phyloP scores from a whole-genome alignment of 352 stramenopile genomes.

The Phytophthora pistaciae region DNA sequence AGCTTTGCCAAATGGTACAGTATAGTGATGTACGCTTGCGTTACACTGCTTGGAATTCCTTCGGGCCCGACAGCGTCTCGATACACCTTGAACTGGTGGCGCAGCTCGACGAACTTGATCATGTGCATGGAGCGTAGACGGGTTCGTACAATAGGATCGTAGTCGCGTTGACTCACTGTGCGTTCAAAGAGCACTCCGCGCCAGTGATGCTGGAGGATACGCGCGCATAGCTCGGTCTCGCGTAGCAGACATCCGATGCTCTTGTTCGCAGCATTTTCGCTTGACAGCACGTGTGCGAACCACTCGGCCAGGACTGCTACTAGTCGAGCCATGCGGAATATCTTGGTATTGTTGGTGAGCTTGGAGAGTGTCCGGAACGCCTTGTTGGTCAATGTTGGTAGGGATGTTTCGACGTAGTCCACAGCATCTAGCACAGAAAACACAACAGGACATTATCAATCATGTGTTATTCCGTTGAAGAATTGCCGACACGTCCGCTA shows the following conservation, averaged over 20 bases:
- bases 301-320: slow-evolving; percentile 67
- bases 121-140: slow-evolving; percentile 77
- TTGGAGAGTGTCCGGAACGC: slow-evolving; percentile 74
- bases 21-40: slow-evolving; percentile 69
- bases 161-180: slow-evolving; percentile 49
- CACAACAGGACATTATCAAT: background rate
- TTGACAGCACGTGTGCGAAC: slow-evolving; percentile 67
- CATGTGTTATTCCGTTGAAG: too few relatives aligned
- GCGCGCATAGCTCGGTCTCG: slow-evolving; percentile 71
- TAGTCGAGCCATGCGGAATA: slow-evolving; percentile 66
- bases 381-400: slow-evolving; percentile 80
- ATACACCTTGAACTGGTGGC: slow-evolving; percentile 70
- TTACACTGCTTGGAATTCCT: slow-evolving; percentile 53
- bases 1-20: slow-evolving; percentile 61
- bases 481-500: too few relatives aligned
- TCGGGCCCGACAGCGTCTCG: slow-evolving; percentile 52
- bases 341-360: slow-evolving; percentile 52
- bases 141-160: slow-evolving; percentile 58
- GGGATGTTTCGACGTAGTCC: slow-evolving; percentile 69
- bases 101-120: slow-evolving; percentile 77
- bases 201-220: slow-evolving; percentile 83
- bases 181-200: slow-evolving; percentile 71
- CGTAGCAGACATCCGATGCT: slow-evolving; percentile 61
- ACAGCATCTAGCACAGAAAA: slow-evolving; percentile 43
- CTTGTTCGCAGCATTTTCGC: slow-evolving; percentile 69